Base-by-base conservation (phyloP, 2,329 filamentous ascomycete genomes). In the Scorias spongiosa region DNA sequence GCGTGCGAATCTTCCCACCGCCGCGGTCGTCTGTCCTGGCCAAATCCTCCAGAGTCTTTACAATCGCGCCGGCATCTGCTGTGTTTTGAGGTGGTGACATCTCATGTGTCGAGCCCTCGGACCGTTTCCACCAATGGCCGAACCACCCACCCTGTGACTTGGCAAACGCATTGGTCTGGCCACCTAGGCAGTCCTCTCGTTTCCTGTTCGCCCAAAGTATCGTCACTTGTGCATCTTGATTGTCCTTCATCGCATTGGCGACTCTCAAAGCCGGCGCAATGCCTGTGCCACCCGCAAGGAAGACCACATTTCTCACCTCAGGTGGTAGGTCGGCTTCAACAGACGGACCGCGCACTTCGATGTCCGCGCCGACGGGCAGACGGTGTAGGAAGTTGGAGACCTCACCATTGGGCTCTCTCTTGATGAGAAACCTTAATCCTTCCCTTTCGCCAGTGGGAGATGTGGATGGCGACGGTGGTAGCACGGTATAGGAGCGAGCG, bases 261-360 rank as follows among this genome's bases (percentile, higher is more conserved):
- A 82, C 75, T 63, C 96, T 89, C 61, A 96, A 64, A 7, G 88
- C 91, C 0, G 89, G 85, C 12, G 86, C 87, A 53, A 98, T 83
- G 1, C 91, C 89, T 0, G 91, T 98, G 0, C 91, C 91, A 2
- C 88, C 91, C 1, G 88, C 91, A 17, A 96, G 66, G 56, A 96
- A 94, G 2, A 95, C 68, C 2, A 95, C 70, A 46, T 74, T 67
- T 41, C 66, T 61, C 20, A 75, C 68, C 44, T 71, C 62, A 15
- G 57, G 56, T 4, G 75, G 71, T 6, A 82, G 61, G 17, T 67
- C 62, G 40, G 54, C 84, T 40, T 89, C 85, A 1, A 76, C 61
- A 52, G 82, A 76, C 2, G 89, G 87, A 0, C 91, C 89, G 37
- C 91, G 75, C 37, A 95, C 63, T 58, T 86, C 80, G 38, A 96